These are phyloP conservation scores for Volvox reticuliferus DNA, from an alignment of 139 green algal species.

Conservation along the genomic window DNA sequence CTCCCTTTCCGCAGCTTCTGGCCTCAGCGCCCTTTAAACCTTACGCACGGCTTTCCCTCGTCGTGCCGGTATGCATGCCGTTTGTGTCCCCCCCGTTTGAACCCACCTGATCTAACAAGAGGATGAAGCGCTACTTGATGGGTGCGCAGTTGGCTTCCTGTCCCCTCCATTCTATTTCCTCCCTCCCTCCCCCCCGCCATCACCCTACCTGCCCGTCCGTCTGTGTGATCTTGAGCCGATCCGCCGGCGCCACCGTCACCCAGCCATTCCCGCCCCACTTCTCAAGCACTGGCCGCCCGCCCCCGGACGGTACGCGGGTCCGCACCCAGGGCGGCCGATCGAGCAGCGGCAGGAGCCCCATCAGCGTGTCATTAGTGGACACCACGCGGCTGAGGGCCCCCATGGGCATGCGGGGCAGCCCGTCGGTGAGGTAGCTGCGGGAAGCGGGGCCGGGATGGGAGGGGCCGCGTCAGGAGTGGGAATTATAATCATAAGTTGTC, in stretches of 20 bases:
- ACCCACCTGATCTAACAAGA: no score
- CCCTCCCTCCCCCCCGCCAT: neutral
- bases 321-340: conserved; percentile 83
- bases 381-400: conserved; percentile 77
- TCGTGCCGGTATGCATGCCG: neutral
- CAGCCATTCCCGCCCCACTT: conserved; percentile 56
- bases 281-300: conserved; percentile 35
- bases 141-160: no score
- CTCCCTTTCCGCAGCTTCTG: neutral
- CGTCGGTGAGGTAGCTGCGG: conserved; percentile 85
- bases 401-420: conserved; percentile 71
- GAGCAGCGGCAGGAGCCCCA: conserved; percentile 87
- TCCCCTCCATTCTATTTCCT: no score
- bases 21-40: neutral
- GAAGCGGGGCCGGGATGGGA: neutral
- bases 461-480: no score
- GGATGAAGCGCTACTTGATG: no score
- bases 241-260: conserved; percentile 67
- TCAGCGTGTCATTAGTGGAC: conserved; percentile 78
- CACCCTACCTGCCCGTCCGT: conserved; percentile 78
- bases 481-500: no score
- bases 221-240: conserved; percentile 80
- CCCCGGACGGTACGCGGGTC: neutral
- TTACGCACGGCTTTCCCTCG: no score
- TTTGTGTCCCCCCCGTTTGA: no score